Percentiles rank a stretch among this genome's conserved stretches.
phyloP scores from a whole-genome alignment of 768 basidiomycete species.

The Podaxis sp. region DNA sequence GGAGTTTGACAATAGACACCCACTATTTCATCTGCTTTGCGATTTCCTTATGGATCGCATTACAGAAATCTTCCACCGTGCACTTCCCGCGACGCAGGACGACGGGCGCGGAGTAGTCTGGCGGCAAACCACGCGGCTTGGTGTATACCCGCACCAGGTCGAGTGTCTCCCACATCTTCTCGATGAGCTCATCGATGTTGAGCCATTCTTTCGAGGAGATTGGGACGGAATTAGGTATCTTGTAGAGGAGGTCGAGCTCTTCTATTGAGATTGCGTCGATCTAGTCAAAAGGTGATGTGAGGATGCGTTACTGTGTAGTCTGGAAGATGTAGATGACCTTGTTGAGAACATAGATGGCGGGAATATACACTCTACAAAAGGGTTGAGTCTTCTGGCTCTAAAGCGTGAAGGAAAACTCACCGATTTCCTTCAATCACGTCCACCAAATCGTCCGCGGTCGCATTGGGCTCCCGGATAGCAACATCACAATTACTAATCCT shows the following conservation, averaged over 20 bases:
- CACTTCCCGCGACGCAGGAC: constrained; percentile 69
- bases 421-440: constrained; percentile 97
- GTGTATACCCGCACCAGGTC: constrained; percentile 96
- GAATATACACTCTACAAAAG: constrained; percentile 78
- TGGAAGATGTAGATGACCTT: constrained; percentile 47
- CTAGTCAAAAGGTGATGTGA: constrained; percentile 31
- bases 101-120: constrained; percentile 90
- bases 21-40: constrained; percentile 97
- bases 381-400: not conserved
- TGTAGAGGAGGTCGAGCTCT: constrained; percentile 92
- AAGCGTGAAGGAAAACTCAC: constrained; percentile 32
- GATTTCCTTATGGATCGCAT: constrained; percentile 94
- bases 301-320: not conserved
- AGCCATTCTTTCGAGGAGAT: constrained; percentile 94
- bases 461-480: constrained; percentile 88
- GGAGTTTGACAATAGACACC: constrained; percentile 22
- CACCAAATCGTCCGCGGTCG: constrained; percentile 93
- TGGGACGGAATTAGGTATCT: constrained; percentile 94
- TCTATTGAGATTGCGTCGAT: constrained; percentile 99
- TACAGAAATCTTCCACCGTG: constrained; percentile 88
- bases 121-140: constrained; percentile 86
- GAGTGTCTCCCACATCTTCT: constrained; percentile 91
- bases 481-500: constrained; percentile 86
- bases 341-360: constrained; percentile 87
- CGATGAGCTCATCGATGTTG: constrained; percentile 92